Base-by-base conservation (phyloP, 2,329 filamentous ascomycete species). In the Diaporthe ampelina region DNA sequence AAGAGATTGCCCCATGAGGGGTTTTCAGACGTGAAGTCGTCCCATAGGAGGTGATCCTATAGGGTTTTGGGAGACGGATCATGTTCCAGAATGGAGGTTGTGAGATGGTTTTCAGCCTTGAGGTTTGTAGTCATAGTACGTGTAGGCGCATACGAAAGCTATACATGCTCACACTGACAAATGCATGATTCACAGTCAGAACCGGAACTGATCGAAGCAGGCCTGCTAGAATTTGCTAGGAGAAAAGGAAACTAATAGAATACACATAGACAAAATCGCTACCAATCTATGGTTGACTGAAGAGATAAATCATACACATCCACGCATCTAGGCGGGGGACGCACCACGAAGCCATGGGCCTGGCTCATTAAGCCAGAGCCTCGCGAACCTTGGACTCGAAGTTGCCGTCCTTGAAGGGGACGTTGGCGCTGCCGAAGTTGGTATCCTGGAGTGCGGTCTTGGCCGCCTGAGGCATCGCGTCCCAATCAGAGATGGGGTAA, bases 401-500 rank as follows among this genome's bases (percentile, higher is more conserved):
- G 52, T 5, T 73, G 24, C 52, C 59, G 21, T 73, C 61, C 61
- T 81, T 85, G 72, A 86, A 84, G 3, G 85, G 84, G 54, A 85
- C 83, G 75, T 80, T 84, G 15, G 84, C 85, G 29, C 45, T 70
- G 5, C 84, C 84, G 76, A 86, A 86, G 74, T 84, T 78, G 2
- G 81, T 79, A 32, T 80, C 78, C 43, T 77, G 74, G 4, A 86
- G 78, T 0, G 82, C 83, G 13, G 75, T 79, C 67, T 79, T 78
- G 10, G 82, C 80, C 11, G 77, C 80, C 1, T 77, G 61, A 8
- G 82, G 77, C 76, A 86, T 79, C 21, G 77, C 79, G 74, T 86
- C 85, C 84, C 85, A 86, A 40, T 84, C 83, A 69, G 83, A 78
- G 56, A 87, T 74, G 10, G 81, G 80, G 69, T 84, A 82, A 26